Evolutionary conservation across 139 green algal species (phyloP).

Genomic region (Tetradesmus lagerheimii): DNA sequence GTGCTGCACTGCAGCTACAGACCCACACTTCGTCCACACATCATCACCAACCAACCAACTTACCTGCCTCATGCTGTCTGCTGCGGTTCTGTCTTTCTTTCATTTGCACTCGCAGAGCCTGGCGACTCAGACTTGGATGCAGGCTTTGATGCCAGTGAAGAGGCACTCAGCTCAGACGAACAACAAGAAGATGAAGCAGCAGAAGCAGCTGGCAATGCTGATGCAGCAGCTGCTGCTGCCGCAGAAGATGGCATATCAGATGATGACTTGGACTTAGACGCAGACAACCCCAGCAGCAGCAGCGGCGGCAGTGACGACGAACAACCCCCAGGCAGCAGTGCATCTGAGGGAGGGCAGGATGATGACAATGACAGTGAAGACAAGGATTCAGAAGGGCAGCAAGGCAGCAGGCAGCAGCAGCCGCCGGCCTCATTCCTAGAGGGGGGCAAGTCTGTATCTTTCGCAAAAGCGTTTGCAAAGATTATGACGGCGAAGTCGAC

Average conservation of each 20-base stretch:
- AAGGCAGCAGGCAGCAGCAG: slow-evolving; percentile 19
- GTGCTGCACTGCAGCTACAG: background rate
- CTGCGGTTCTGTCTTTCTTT: background rate
- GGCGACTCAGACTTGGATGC: background rate
- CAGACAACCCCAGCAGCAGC: slow-evolving; percentile 23
- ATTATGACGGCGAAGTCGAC: slow-evolving; percentile 63
- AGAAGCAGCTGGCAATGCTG: background rate
- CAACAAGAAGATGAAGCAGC: slow-evolving; percentile 1
- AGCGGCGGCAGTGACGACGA: slow-evolving; percentile 33
- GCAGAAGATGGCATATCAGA: background rate
- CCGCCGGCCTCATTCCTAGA: slow-evolving; percentile 57
- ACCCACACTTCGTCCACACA: too few species aligned
- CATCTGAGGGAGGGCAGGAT: background rate
- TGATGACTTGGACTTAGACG: slow-evolving; percentile 5
- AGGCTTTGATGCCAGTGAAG: background rate
- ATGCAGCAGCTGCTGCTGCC: background rate
- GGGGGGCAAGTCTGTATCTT: slow-evolving; percentile 73
- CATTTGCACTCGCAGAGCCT: too few species aligned
- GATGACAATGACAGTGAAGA: slow-evolving; percentile 31
- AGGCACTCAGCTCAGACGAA: background rate
- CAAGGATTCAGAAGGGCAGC: slow-evolving; percentile 32
- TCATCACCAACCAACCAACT: too few species aligned
- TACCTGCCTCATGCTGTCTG: background rate
- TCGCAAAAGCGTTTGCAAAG: slow-evolving; percentile 82
- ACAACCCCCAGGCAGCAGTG: background rate